phyloP scores from a whole-genome alignment of 352 stramenopile species.

The Pythium rhizo-oryzae region DNA sequence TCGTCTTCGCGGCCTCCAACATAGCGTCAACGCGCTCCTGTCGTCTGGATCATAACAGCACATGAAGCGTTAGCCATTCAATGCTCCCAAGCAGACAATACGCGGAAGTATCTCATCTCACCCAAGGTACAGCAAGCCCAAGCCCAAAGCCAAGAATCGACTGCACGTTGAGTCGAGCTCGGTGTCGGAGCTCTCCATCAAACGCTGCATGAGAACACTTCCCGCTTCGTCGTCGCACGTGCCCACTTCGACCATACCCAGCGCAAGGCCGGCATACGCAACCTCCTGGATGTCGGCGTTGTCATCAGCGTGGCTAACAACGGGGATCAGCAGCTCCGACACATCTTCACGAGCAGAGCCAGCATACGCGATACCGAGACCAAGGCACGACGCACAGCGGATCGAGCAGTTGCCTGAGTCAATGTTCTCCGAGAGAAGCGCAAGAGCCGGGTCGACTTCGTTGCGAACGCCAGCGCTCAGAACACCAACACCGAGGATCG shows the following conservation, averaged over 20 bases:
- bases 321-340: slow-evolving; percentile 95
- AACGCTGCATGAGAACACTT: slow-evolving; percentile 94
- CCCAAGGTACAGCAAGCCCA: slow-evolving; percentile 98
- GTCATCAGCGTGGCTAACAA: slow-evolving; percentile 91
- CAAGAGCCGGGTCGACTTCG: slow-evolving; percentile 97
- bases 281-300: slow-evolving; percentile 94
- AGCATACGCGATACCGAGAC: slow-evolving; percentile 98
- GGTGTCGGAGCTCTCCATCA: slow-evolving; percentile 98
- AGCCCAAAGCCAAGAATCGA: slow-evolving; percentile 96
- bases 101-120: slow-evolving; percentile 43
- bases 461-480: slow-evolving; percentile 94
- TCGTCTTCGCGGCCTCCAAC: slow-evolving; percentile 98
- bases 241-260: slow-evolving; percentile 98
- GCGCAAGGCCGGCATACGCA: slow-evolving; percentile 93
- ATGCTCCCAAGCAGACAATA: neutral
- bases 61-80: neutral
- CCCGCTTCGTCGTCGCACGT: slow-evolving; percentile 98
- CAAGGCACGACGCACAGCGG: slow-evolving; percentile 94
- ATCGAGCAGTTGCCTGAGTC: slow-evolving; percentile 95
- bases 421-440: slow-evolving; percentile 97
- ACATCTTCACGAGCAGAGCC: slow-evolving; percentile 97
- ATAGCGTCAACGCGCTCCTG: slow-evolving; percentile 98
- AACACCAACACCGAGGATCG: slow-evolving; percentile 97
- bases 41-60: slow-evolving; percentile 40
- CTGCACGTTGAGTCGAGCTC: slow-evolving; percentile 97